Base-by-base conservation (phyloP, 2,329 filamentous ascomycete genomes). In the Penicillium rolfsii region DNA sequence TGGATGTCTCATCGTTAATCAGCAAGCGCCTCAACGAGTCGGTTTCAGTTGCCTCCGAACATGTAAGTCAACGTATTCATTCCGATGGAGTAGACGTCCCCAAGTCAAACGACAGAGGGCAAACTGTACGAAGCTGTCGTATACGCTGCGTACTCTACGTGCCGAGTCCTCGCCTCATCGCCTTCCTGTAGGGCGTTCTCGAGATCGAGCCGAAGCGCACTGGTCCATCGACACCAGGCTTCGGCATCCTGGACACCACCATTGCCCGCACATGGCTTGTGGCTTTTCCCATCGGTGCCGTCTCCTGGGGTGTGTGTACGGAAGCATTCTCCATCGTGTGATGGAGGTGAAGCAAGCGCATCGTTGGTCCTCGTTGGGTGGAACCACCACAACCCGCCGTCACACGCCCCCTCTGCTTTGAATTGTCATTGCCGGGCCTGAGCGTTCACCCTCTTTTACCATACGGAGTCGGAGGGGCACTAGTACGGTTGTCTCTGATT, bases 381-480 rank as follows among this genome's bases (percentile, higher is more conserved):
- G 46, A 57, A 57, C 55, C 36, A 36, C 46, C 33, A 26, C 7
- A 57, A 35, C 12, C 14, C 30, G 52, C 57, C 60, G 52, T 59
- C 60, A 60, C 62, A 64, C 57, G 59, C 40, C 54, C 54, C 40
- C 48, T 54, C 54, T 26, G 40, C 45, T n/a, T 38, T 57, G 41
- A 22, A 33, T 46, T 48, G 36, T 49, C 49, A 33, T 41, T 48
- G 36, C 43, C 49, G 54, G 61, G 66, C 56, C 64, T 64, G 61
- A 67, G 66, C 66, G 64, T 59, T 26, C 30, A 8, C 22, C 22
- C 43, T 22, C 43, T 26, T 14, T 16, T 14, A 4, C 28, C 28
- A 22, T 22, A 22, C 19, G 19, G 19, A 22, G 19, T 22, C 19
- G 19, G 19, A 22, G 19, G 19, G 19, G 19, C 19, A 22, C 19